Base-by-base conservation (phyloP, 129 eudicot genomes). In the Deinandra increscens region DNA sequence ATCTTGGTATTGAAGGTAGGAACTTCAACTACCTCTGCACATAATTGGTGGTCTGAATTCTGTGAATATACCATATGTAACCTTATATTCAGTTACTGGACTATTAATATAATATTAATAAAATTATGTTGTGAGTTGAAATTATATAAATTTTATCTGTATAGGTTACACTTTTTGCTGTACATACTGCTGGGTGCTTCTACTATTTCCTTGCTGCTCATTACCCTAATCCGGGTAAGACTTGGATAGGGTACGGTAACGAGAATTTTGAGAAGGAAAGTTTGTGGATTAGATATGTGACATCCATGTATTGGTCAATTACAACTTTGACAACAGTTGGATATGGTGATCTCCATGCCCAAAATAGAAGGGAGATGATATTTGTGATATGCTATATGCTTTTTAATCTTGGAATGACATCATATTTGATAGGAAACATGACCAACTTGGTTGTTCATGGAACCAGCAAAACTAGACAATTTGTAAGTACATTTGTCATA, bases 361-460 rank as follows among this genome's bases (percentile, higher is more conserved):
- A 80, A 71, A 92, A 92, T 65, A 77, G 84, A 66, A 77, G 90
- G 75, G 98, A 92, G 80, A 92, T 92, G 98, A 60, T 88, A 46
- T 91, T 86, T 68, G 85, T 68, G 71, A 82, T 86, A 50, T 88
- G 91, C 56, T 91, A 86, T 81, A 91, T 88, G 98, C 94, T 91
- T 66, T 91, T 91, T 80, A 91, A 91, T 73, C 86, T 91, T 17
- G 98, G 98, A 18, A 72, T 92, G 66, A 92, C 89, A 6, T 75
- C 98, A 31, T 92, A 92, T 60, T 64, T 92, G 79, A 92, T 92
- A 29, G 96, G 98, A 71, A 92, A 92, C 75, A 92, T 92, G 98
- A 92, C 98, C 72, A 92, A 86, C 75, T 81, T 92, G 85, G 96
- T 92, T 55, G 98, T 88, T 36, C 95, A 86, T 50, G 95, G 92